Base-by-base conservation (phyloP, 352 stramenopile species). In the Phytophthora palmivora region DNA sequence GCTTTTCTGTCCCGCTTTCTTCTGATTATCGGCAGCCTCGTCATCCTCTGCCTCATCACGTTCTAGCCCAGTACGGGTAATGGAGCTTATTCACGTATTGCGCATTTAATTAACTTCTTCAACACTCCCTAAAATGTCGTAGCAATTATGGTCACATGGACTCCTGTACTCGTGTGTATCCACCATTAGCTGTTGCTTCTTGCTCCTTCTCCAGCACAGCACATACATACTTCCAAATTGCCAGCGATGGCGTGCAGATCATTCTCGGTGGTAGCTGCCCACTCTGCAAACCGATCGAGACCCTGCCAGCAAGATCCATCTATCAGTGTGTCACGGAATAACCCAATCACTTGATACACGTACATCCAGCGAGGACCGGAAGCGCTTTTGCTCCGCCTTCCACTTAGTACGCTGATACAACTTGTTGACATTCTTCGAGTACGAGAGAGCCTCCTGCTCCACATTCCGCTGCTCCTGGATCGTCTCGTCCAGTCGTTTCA, bases 1-100 rank as follows among this genome's bases (percentile, higher is more conserved):
- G 72, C 78, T 8, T 89, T 91, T 49, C 67, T 93, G 37, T 91
- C 82, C n/a, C 80, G 82, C 22, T 63, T 89, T 58, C 71, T 93
- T 46, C 51, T 93, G 37, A 71, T 91, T 24, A 62, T 91, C 41
- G 84, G 84, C 58, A 91, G 77, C 34, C 72, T 91, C 34, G 82
- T 91, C 19, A 76, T 93, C 41, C 62, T 93, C 12, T 89, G 80
- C 45, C 75, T 93, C 28, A 75, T 91, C 47, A 77, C 72, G 8
- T 91, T 91, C 48, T 93, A 72, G 39, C 12, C 9, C 5, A 48
- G 43, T 48, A 28, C 45, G 26, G 19, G 16, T 15, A 39, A 8
- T 28, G 22, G 12, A 26, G 14, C 28, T 15, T 44, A 33, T 50
- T 44, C 11, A n/a, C 38, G 26, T 60, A 37, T 46, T 56, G 32